phyloP scores from a whole-genome alignment of 2,329 filamentous ascomycete species.

The Colletotrichum destructivum region DNA sequence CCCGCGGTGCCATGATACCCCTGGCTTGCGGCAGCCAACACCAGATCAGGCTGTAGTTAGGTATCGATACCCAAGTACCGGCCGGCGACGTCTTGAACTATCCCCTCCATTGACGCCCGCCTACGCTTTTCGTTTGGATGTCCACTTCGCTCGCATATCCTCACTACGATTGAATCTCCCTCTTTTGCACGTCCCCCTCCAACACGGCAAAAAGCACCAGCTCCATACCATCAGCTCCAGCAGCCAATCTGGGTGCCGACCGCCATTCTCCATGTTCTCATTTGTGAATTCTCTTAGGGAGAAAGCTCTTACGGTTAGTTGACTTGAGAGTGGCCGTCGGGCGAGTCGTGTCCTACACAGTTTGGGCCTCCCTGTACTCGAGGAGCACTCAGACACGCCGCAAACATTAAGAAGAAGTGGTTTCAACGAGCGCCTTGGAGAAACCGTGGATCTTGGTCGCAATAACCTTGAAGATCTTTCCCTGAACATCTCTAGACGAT shows the following conservation, averaged over 20 bases:
- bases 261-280: conserved; percentile 43
- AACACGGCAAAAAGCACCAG: conserved; percentile 34
- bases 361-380: background rate
- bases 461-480: conserved; percentile 31
- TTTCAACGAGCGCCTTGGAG: background rate
- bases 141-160: conserved; percentile 1
- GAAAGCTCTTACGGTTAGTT: background rate
- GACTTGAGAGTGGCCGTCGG: background rate
- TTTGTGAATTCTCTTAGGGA: conserved; percentile 26
- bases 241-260: conserved; percentile 43
- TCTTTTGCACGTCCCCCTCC: conserved; percentile 4
- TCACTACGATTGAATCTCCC: conserved; percentile 17
- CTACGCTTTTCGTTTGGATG: background rate
- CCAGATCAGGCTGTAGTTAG: conserved; percentile 27
- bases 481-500: conserved; percentile 14
- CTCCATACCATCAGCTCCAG: conserved; percentile 28
- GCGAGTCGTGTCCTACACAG: conserved; percentile 2
- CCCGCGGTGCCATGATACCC: conserved; percentile 36
- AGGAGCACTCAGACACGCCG: background rate
- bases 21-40: conserved; percentile 23
- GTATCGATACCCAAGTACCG: conserved; percentile 36
- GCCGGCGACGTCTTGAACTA: conserved; percentile 6
- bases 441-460: background rate
- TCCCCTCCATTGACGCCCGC: background rate
- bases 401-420: background rate